These are phyloP conservation scores for Didymella exigua DNA, from an alignment of 2,329 filamentous ascomycete species.

Conservation along the genomic window DNA sequence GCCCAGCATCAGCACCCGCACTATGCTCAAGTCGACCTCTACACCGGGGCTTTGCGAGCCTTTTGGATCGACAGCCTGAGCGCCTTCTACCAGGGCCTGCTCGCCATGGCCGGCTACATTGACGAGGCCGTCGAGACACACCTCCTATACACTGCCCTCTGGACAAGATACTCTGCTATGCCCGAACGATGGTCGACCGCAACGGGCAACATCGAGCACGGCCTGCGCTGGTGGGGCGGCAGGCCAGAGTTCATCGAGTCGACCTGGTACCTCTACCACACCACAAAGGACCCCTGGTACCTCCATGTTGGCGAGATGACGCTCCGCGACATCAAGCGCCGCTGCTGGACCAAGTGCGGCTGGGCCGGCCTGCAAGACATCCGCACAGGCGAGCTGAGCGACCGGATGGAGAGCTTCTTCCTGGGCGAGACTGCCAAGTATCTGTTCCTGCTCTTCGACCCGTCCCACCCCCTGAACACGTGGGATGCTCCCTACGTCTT, in stretches of 20 bases:
- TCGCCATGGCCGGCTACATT: slow-evolving; percentile 84
- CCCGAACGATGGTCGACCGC: slow-evolving; percentile 93
- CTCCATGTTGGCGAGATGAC: slow-evolving; percentile 96
- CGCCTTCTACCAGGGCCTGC: slow-evolving; percentile 90
- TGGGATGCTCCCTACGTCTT: slow-evolving; percentile 90
- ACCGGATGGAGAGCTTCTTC: slow-evolving; percentile 99
- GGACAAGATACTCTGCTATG: slow-evolving; percentile 91
- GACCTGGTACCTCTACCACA: slow-evolving; percentile 92
- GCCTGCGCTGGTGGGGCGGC: slow-evolving; percentile 92
- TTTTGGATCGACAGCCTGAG: slow-evolving; percentile 97
- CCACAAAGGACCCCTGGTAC: slow-evolving; percentile 95
- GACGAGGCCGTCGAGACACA: slow-evolving; percentile 92
- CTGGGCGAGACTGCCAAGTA: slow-evolving; percentile 97
- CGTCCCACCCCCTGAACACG: slow-evolving; percentile 83
- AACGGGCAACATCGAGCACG: slow-evolving; percentile 81
- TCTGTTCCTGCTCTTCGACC: slow-evolving; percentile 87
- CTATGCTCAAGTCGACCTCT: slow-evolving; percentile 87
- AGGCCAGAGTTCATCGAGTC: slow-evolving; percentile 97
- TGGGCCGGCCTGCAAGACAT: slow-evolving; percentile 79
- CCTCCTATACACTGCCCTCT: slow-evolving; percentile 87
- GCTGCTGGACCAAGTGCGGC: slow-evolving; percentile 89
- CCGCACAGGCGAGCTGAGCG: slow-evolving; percentile 76
- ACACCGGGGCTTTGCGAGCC: slow-evolving; percentile 84
- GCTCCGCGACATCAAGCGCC: slow-evolving; percentile 80
- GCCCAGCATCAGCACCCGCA: slow-evolving; percentile 80